Percentiles rank a stretch among this genome's conserved stretches.
These are phyloP conservation scores for Russula ochroleuca DNA, from an alignment of 768 basidiomycete species.

Conservation along the genomic window DNA sequence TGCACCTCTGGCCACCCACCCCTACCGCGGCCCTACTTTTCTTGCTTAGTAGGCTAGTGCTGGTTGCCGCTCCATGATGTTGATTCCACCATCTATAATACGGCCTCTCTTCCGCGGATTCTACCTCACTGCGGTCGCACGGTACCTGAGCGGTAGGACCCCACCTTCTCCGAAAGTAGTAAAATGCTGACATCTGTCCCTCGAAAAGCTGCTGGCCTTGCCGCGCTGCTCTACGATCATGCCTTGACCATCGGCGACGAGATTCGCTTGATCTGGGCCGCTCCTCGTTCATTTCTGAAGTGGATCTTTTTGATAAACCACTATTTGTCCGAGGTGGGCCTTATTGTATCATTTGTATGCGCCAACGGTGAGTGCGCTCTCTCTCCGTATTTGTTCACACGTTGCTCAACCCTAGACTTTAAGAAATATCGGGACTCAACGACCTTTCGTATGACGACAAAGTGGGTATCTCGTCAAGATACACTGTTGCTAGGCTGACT, in stretches of 20 bases:
- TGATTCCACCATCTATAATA: no score
- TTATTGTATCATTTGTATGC: slow-evolving; percentile 30
- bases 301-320: slow-evolving; percentile 40
- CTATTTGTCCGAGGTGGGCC: slow-evolving; percentile 36
- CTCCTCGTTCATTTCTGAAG: slow-evolving; percentile 38
- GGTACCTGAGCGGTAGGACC: slow-evolving; percentile 12
- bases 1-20: neutral
- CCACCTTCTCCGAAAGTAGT: neutral
- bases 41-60: neutral
- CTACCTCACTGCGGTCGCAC: neutral
- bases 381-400: neutral
- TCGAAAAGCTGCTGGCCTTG: slow-evolving; percentile 34
- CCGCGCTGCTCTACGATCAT: slow-evolving; percentile 42
- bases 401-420: neutral
- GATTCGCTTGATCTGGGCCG: slow-evolving; percentile 41
- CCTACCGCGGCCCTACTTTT: no score
- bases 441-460: neutral
- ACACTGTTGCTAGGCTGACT: neutral
- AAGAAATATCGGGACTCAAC: slow-evolving; percentile 32
- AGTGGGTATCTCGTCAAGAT: neutral
- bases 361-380: slow-evolving; percentile 32
- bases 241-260: slow-evolving; percentile 41
- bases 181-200: neutral
- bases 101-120: neutral
- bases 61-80: no score